A percentile compares a stretch with the other conserved stretches of the same genome.
These are phyloP conservation scores for Casuarina cunninghamiana DNA, from an alignment of 306 rosid genomes.

Conservation along the genomic window DNA sequence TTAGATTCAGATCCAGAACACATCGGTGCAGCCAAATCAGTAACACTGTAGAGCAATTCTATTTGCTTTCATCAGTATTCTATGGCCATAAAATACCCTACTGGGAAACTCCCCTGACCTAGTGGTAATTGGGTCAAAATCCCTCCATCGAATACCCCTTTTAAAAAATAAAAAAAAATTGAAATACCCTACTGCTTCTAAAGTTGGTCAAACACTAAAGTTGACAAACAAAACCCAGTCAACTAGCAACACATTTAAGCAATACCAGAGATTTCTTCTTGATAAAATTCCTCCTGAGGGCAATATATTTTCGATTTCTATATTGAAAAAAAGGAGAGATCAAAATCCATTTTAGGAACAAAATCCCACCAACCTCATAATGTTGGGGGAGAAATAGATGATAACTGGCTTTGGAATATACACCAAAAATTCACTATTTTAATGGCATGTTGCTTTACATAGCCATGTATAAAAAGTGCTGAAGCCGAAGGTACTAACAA, in stretches of 20 bases:
- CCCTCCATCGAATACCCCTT: too few relatives aligned
- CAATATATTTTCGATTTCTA: conserved; percentile 9
- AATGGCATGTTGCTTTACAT: not conserved
- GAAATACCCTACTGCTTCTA: not conserved
- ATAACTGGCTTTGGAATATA: not conserved
- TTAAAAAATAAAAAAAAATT: too few relatives aligned
- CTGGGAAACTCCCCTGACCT: too few relatives aligned
- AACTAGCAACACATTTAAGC: not conserved
- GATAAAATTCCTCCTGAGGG: not conserved
- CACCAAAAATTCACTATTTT: not conserved
- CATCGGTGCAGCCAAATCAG: not conserved
- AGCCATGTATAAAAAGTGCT: not conserved
- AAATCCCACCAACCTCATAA: conserved; percentile 6
- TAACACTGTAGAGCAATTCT: not conserved
- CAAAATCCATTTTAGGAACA: not conserved
- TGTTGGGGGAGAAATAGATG: not conserved
- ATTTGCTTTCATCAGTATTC: not conserved
- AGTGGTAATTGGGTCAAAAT: too few relatives aligned
- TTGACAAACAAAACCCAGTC: not conserved
- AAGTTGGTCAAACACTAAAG: not conserved
- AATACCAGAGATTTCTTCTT: not conserved
- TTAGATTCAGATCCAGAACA: not conserved
- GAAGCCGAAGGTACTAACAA: not conserved
- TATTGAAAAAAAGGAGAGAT: not conserved
- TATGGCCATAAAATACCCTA: not conserved